Evolutionary conservation across 345 rosid genomes (phyloP).

Genomic region (Pistacia atlantica): DNA sequence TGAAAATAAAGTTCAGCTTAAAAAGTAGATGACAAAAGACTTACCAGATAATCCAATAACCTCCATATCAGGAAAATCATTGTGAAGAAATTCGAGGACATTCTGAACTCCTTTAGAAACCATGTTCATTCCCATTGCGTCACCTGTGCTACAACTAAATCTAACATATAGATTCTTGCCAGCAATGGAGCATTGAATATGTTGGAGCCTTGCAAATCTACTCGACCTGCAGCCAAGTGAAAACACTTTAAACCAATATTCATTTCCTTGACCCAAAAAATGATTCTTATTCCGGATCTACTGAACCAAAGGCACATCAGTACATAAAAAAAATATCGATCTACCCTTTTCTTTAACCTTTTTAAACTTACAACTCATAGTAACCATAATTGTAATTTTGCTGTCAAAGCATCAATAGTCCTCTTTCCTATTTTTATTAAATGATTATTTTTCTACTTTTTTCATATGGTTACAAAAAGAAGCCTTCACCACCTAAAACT

Average conservation of each 20-base stretch:
- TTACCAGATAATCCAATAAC: slow-evolving; percentile 79
- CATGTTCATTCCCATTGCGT: slow-evolving; percentile 99
- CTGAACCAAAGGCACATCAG: not conserved
- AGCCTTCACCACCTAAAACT: not conserved
- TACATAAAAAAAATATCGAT: no score
- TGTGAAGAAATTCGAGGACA: slow-evolving; percentile 73
- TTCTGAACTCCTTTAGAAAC: slow-evolving; percentile 92
- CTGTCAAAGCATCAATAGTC: no score
- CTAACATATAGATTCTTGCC: slow-evolving; percentile 86
- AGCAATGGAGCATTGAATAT: slow-evolving; percentile 60
- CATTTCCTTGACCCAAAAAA: not conserved
- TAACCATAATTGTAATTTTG: not conserved
- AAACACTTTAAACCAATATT: not conserved
- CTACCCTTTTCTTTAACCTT: not conserved
- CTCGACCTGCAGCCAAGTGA: slow-evolving; percentile 60
- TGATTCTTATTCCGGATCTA: not conserved
- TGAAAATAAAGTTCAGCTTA: not conserved
- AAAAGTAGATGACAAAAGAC: slow-evolving; percentile 6
- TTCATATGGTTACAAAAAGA: not conserved
- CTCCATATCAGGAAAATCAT: slow-evolving; percentile 87
- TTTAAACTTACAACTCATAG: no score
- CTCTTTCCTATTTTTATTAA: not conserved
- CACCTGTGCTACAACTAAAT: slow-evolving; percentile 83
- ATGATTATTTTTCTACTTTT: not conserved
- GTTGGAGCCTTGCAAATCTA: slow-evolving; percentile 71